Evolutionary conservation across 2,329 filamentous ascomycete species (phyloP).

Genomic region (Verticillium alfalfae): DNA sequence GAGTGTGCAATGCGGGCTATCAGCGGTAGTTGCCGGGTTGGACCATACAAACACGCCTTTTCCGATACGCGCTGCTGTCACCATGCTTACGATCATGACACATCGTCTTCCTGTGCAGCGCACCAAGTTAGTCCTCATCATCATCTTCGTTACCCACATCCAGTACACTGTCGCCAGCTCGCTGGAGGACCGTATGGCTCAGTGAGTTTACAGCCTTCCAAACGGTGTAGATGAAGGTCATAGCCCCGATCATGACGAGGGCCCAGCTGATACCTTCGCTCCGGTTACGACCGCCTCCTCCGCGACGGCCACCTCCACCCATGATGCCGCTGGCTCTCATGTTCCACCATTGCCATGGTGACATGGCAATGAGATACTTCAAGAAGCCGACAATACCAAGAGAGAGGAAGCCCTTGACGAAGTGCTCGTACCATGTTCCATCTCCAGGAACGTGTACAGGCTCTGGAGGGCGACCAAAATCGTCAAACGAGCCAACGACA

Average conservation of each 20-base stretch:
- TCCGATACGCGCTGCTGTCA: background rate
- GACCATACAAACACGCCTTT: background rate
- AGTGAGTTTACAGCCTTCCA: conserved; percentile 76
- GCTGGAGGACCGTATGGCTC: conserved; percentile 68
- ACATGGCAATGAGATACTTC: conserved; percentile 71
- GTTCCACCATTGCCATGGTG: conserved; percentile 73
- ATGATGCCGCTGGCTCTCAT: conserved; percentile 57
- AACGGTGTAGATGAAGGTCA: conserved; percentile 76
- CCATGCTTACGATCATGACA: background rate
- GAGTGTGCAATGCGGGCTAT: conserved; percentile 64
- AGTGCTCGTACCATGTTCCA: conserved; percentile 72
- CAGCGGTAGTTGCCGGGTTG: background rate
- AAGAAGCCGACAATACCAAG: conserved; percentile 80
- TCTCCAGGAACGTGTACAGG: conserved; percentile 31
- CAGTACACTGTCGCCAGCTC: conserved; percentile 72
- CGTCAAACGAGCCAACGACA: conserved; percentile 38
- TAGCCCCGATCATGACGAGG: conserved; percentile 72
- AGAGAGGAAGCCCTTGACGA: conserved; percentile 84
- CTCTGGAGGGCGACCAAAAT: conserved; percentile 26
- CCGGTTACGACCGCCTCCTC: conserved; percentile 67
- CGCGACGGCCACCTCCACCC: conserved; percentile 45
- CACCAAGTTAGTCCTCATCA: conserved; percentile 30
- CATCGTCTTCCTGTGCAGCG: background rate
- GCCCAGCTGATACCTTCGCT: conserved; percentile 74
- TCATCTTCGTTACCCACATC: conserved; percentile 65